Base-by-base conservation (phyloP, 2,329 filamentous ascomycete species). In the Pezicula rhizophila region DNA sequence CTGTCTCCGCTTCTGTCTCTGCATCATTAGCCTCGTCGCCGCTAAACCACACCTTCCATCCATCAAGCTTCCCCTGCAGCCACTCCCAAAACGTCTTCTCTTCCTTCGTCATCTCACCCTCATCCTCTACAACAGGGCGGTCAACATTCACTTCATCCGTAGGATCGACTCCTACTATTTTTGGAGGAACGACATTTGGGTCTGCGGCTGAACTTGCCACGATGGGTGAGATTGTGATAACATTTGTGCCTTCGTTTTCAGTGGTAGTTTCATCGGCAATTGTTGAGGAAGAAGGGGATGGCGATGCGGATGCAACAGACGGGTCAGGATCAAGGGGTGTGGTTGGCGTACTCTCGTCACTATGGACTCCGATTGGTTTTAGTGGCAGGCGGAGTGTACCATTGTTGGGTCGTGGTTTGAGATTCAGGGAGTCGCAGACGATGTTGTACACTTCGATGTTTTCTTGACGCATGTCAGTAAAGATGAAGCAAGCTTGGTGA, bases 361-460 rank as follows among this genome's bases (percentile, higher is more conserved):
- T 72, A 61, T 91, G 87, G 3, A 57, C 23, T 10, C 61, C 62
- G 40, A 64, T 45, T 12, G 62, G 46, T 31, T 60, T 59, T 23
- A 92, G 69, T 0, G 87, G 87, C 11, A 92, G 75, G 10, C 84
- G 76, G 5, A 96, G 70, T 0, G 90, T 96, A 44, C 92, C 92
- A 62, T 97, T 97, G 65, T 96, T 96, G 1, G 87, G 80, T 47
- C 76, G 76, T 0, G 90, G 87, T 3, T 64, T 66, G 49, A 97
- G 71, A 11, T 85, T 84, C 23, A 97, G 69, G 0, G 88, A 91
- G 68, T 96, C 91, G 65, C 92, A 96, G 40, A 97, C 69, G 53
- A 97, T 88, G 61, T 96, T 96, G 70, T 97, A 97, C 8, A 97
- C 87, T 61, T 96, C 87, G 51, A 82, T 91, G 56, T 97, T 97